A percentile compares a stretch with the other conserved stretches of the same genome.
Conservation (phyloP, 2,329 filamentous ascomycete genomes). For the Paecilomyces dactylethromorphus region DNA sequence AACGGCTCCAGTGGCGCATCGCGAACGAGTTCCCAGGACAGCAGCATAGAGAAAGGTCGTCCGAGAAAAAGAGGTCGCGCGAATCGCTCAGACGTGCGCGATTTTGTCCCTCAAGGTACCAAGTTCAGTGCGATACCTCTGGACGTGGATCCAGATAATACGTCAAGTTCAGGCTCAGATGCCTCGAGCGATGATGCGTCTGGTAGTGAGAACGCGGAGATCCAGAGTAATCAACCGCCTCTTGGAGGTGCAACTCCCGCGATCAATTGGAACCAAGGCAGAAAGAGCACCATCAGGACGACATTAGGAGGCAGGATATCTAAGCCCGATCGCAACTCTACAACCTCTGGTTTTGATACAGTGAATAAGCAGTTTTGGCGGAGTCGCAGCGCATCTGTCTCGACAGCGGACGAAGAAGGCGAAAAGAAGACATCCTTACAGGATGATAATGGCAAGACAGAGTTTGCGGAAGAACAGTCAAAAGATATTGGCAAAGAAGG, state of each 20-base stretch:
- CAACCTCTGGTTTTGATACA: constrained; percentile 21
- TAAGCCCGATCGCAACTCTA: constrained; percentile 9
- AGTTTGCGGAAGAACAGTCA: neutral
- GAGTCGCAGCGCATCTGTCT: constrained; percentile 27
- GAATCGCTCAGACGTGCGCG: constrained; percentile 18
- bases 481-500: neutral
- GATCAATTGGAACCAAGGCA: constrained; percentile 41
- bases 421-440: constrained; percentile 4
- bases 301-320: constrained; percentile 27
- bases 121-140: constrained; percentile 27
- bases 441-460: neutral
- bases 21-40: constrained; percentile 17
- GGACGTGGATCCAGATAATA: constrained; percentile 24
- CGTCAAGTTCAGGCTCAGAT: constrained; percentile 24
- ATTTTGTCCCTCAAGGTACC: constrained; percentile 32
- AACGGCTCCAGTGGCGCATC: constrained; percentile 16
- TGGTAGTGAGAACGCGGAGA: constrained; percentile 7
- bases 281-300: constrained; percentile 36
- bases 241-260: constrained; percentile 19
- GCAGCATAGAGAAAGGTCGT: constrained; percentile 19
- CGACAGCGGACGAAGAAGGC: constrained; percentile 9
- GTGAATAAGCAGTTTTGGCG: constrained; percentile 33
- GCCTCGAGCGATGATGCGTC: constrained; percentile 11
- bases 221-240: constrained; percentile 11
- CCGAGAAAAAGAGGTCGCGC: constrained; percentile 17